Conservation (phyloP, 2,329 filamentous ascomycete species). For the Penicillium glabrum region DNA sequence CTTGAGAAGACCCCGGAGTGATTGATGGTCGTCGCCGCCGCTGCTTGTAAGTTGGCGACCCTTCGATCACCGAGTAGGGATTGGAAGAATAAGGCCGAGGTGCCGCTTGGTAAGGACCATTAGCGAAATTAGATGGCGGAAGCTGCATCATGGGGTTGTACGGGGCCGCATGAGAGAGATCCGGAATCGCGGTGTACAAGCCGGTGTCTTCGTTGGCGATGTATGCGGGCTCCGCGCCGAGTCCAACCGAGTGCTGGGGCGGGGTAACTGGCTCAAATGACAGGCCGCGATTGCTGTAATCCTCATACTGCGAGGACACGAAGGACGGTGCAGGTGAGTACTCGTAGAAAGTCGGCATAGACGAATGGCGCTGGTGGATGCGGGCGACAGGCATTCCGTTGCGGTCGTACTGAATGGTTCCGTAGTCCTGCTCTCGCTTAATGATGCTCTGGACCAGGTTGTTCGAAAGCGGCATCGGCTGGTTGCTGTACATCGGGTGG, state of each 20-base stretch:
- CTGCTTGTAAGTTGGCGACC: conserved; percentile 98
- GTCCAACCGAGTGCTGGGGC: conserved; percentile 80
- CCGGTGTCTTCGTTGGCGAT: conserved; percentile 98
- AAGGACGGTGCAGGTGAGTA: conserved; percentile 98
- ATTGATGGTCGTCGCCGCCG: conserved; percentile 90
- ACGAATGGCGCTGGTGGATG: conserved; percentile 87
- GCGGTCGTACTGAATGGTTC: conserved; percentile 83
- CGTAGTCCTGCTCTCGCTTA: conserved; percentile 86
- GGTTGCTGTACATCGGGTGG: conserved; percentile 64
- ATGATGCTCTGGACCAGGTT: conserved; percentile 69
- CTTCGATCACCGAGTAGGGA: conserved; percentile 94
- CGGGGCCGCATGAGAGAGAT: conserved; percentile 70
- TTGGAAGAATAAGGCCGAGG: conserved; percentile 68
- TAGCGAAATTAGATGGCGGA: conserved; percentile 79
- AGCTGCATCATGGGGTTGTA: conserved; percentile 90
- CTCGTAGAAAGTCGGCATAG: conserved; percentile 98
- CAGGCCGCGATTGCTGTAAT: conserved; percentile 93
- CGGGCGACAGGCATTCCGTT: conserved; percentile 83
- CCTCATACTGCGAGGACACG: conserved; percentile 96
- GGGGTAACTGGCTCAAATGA: conserved; percentile 97
- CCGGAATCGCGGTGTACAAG: conserved; percentile 90
- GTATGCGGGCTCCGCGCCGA: conserved; percentile 87
- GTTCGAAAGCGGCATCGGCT: conserved; percentile 67
- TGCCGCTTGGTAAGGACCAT: conserved; percentile 74
- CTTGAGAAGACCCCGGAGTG: conserved; percentile 73